Base-by-base conservation (phyloP, 176 grass and related monocot species). In the Aegilops sharonensis region DNA sequence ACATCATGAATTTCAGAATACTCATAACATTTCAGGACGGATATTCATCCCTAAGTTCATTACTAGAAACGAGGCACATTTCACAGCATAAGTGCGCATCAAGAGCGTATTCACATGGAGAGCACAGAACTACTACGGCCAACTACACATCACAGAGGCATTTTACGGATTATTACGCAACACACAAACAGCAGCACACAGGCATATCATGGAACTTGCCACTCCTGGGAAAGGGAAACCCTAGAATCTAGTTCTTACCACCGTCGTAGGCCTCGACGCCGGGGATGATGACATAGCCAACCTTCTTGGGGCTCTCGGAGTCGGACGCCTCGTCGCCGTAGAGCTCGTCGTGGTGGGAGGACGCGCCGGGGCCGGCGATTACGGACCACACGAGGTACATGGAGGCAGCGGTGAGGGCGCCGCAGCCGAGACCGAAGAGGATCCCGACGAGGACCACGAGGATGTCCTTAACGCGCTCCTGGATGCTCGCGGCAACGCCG, bases 381-480 rank as follows among this genome's bases (percentile, higher is more conserved):
- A 91, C 45, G 83, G 85, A 90, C 90, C 90, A 90, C 20, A 91
- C 70, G 74, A 94, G 87, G 81, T 94, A 95, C 86, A 92, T 68
- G 42, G 89, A 93, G 4, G 93, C 93, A 9, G 88, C 89, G 50
- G 91, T 92, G 72, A 95, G 90, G 64, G 90, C 88, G 27, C 90
- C 90, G 68, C 92, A 97, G 65, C 88, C 88, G 75, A 97, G 25
- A 42, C 88, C 92, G 36, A 97, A 94, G 68, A 97, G 91, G 62
- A 98, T 81, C 11, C 86, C 90, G 12, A 89, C 40, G 64, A 93
- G 65, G 1, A 94, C 84, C 11, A 93, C 91, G 32, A 98, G 75
- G 86, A 92, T 94, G 64, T 81, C 91, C 87, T 83, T 84, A 64
- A 88, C 60, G 30, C 84, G 91, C 57, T 94, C 94, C 75, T 89